Conservation (phyloP, 768 basidiomycete species). For the Glaciozyma martinii region DNA sequence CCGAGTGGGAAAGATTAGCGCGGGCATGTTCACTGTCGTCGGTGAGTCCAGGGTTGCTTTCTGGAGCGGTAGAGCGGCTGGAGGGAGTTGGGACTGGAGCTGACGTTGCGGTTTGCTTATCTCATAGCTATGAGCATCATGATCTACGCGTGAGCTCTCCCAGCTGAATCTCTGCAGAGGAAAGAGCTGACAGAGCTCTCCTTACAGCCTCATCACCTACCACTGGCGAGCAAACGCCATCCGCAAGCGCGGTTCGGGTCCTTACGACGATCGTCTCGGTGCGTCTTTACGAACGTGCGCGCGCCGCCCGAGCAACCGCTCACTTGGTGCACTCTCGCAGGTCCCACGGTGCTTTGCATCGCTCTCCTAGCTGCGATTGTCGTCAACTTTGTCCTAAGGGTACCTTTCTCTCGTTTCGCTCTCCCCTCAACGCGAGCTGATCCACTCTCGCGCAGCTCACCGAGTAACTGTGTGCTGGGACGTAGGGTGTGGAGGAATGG, state of each 20-base stretch:
- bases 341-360: conserved; percentile 55
- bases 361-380: conserved; percentile 59
- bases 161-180: background rate
- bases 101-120: conserved; percentile 18
- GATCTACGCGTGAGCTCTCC: conserved; percentile 61
- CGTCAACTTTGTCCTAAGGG: conserved; percentile 27
- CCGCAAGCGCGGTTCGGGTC: conserved; percentile 77
- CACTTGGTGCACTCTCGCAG: conserved; percentile 43
- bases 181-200: background rate
- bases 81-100: background rate
- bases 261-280: conserved; percentile 74
- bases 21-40: conserved; percentile 90
- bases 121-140: conserved; percentile 84
- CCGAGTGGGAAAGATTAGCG: conserved; percentile 91
- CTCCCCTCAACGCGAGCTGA: background rate
- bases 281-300: background rate
- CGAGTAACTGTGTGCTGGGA: too few relatives aligned
- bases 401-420: background rate
- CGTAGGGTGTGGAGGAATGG: too few relatives aligned
- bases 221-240: conserved; percentile 95
- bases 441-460: too few relatives aligned
- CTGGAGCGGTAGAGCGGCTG: background rate
- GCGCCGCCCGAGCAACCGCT: conserved; percentile 40
- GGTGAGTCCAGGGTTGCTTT: too few relatives aligned
- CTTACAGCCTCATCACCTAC: conserved; percentile 62